These are phyloP conservation scores for Hura crepitans DNA, from an alignment of 441 rosid genomes.

Conservation along the genomic window DNA sequence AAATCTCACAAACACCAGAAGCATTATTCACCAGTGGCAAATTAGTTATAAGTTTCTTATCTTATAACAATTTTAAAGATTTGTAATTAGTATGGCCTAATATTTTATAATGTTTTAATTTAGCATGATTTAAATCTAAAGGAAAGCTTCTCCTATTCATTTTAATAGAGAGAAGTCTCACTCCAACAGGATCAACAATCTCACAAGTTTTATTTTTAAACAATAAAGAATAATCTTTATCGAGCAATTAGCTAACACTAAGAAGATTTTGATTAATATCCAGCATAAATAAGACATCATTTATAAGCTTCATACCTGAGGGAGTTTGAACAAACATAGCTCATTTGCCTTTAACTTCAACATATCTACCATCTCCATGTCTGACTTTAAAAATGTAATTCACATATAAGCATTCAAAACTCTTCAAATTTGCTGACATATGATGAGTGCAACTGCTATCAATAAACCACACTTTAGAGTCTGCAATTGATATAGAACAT, in stretches of 20 bases:
- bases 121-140: no score
- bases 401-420: background rate
- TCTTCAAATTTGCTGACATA: background rate
- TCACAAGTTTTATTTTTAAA: background rate
- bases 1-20: no score
- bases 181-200: no score
- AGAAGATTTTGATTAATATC: background rate
- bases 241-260: background rate
- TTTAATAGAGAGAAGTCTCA: no score
- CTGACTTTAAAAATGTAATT: background rate
- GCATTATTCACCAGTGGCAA: no score
- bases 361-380: background rate
- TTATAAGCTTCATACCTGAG: background rate
- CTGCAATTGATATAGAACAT: no score
- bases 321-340: background rate
- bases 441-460: conserved; percentile 7
- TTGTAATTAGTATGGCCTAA: no score
- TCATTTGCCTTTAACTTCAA: background rate
- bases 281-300: background rate
- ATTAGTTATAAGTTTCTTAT: no score
- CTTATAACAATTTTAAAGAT: no score
- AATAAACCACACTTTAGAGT: background rate
- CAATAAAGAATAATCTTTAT: background rate
- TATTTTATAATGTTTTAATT: no score
- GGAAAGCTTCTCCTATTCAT: no score